Percentiles rank a stretch among this genome's conserved stretches.
Conservation (phyloP, 495 filamentous ascomycete genomes). For the Cercophora samala region DNA sequence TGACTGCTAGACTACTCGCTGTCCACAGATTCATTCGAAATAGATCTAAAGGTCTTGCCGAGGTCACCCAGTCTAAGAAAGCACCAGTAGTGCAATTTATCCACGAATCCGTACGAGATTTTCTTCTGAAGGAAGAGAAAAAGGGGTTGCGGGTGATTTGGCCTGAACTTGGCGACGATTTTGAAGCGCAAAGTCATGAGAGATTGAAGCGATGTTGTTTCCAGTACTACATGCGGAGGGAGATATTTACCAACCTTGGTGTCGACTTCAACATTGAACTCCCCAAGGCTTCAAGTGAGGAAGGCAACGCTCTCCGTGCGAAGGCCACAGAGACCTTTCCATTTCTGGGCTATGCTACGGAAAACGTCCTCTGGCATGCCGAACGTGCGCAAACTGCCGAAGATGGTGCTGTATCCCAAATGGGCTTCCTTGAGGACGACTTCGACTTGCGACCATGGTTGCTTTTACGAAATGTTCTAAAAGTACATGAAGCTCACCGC, state of each 20-base stretch:
- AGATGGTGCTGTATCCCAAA: conserved; percentile 34
- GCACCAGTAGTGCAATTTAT: conserved; percentile 40
- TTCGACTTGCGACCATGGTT: conserved; percentile 38
- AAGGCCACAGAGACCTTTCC: conserved; percentile 14
- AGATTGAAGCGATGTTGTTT: conserved; percentile 38
- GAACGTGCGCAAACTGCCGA: conserved; percentile 25
- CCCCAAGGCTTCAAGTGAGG: conserved; percentile 20
- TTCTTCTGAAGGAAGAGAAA: conserved; percentile 24
- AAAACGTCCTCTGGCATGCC: conserved; percentile 22
- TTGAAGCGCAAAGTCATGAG: conserved; percentile 34
- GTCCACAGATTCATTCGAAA: conserved; percentile 26
- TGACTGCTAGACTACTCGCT: background rate
- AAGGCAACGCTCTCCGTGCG: conserved; percentile 24
- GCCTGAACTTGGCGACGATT: conserved; percentile 29
- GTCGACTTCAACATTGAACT: conserved; percentile 4
- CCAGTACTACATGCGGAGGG: conserved; percentile 20
- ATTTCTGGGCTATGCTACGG: conserved; percentile 19
- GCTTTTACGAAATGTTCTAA: conserved; percentile 34
- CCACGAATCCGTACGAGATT: conserved; percentile 44
- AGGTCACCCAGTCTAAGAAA: conserved; percentile 29
- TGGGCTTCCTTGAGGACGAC: conserved; percentile 34
- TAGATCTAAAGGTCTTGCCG: conserved; percentile 39
- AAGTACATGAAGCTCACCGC: conserved; percentile 20
- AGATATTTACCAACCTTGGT: background rate
- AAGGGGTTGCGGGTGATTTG: conserved; percentile 37